Conservation (phyloP, 2,329 filamentous ascomycete genomes). For the Botrytis hyacinthi region DNA sequence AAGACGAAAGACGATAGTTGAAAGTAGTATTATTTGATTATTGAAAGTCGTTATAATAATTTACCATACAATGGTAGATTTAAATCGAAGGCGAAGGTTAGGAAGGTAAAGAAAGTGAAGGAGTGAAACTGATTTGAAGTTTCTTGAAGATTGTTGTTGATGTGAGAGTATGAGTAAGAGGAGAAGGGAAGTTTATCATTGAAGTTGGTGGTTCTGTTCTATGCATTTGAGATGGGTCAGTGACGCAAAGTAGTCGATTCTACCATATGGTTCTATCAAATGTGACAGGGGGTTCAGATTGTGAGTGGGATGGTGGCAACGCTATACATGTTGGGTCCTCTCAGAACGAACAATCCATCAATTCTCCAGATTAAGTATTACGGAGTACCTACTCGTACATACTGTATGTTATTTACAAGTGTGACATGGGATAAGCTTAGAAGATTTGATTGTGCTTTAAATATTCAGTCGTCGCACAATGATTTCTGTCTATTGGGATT, state of each 20-base stretch:
- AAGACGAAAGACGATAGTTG: background rate
- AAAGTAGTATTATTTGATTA: slow-evolving; percentile 1
- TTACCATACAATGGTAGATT: background rate
- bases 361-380: background rate
- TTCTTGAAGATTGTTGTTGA: background rate
- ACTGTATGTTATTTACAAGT: background rate
- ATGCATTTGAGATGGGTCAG: background rate
- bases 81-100: background rate
- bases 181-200: background rate
- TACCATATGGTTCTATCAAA: background rate
- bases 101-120: background rate
- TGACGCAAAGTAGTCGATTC: slow-evolving; percentile 8
- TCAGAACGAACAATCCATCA: background rate
- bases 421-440: background rate
- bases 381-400: too few relatives aligned
- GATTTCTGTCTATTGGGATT: background rate
- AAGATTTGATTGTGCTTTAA: background rate
- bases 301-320: background rate
- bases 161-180: background rate
- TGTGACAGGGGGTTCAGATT: background rate
- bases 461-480: background rate
- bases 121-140: background rate
- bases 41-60: background rate
- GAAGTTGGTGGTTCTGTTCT: background rate
- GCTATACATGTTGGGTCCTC: background rate